A percentile compares a stretch with the other conserved stretches of the same genome.
phyloP scores from a whole-genome alignment of 139 green algal species.

The Axilococcus clingmanii region DNA sequence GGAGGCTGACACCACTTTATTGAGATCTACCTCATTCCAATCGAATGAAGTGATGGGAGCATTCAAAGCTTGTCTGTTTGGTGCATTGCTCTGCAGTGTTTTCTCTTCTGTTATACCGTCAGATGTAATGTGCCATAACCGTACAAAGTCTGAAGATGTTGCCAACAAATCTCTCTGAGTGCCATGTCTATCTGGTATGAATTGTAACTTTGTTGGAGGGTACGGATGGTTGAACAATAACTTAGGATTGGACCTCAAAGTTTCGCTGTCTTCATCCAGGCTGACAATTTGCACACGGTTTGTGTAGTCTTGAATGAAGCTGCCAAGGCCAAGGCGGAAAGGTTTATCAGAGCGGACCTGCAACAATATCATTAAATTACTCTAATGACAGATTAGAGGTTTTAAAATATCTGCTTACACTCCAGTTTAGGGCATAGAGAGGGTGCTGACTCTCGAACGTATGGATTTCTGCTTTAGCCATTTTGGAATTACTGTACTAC shows the following conservation, averaged over 20 bases:
- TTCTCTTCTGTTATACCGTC: conserved; percentile 62
- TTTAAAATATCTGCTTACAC: conserved; percentile 48
- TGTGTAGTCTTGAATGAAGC: conserved; percentile 80
- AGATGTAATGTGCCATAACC: conserved; percentile 77
- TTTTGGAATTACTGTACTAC: background rate
- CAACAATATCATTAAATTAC: conserved; percentile 3
- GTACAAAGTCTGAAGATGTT: conserved; percentile 81
- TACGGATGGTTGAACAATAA: conserved; percentile 82
- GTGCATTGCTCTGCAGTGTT: conserved; percentile 61
- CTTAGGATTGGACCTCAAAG: conserved; percentile 46
- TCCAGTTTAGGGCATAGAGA: conserved; percentile 94
- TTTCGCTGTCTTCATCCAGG: conserved; percentile 74
- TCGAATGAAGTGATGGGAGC: conserved; percentile 93
- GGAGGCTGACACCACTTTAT: conserved; percentile 75
- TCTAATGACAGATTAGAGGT: background rate
- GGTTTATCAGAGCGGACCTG: conserved; percentile 74
- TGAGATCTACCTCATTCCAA: conserved; percentile 88
- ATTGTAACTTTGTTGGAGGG: conserved; percentile 90
- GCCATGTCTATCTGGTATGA: conserved; percentile 64
- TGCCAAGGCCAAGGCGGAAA: conserved; percentile 83
- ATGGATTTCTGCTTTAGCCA: conserved; percentile 68
- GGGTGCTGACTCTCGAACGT: conserved; percentile 71
- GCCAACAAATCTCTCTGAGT: conserved; percentile 78
- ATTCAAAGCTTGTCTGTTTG: conserved; percentile 7
- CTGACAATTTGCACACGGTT: conserved; percentile 79